These are phyloP conservation scores for Schizophyllum amplum DNA, from an alignment of 1,284 basidiomycete genomes.

Conservation along the genomic window DNA sequence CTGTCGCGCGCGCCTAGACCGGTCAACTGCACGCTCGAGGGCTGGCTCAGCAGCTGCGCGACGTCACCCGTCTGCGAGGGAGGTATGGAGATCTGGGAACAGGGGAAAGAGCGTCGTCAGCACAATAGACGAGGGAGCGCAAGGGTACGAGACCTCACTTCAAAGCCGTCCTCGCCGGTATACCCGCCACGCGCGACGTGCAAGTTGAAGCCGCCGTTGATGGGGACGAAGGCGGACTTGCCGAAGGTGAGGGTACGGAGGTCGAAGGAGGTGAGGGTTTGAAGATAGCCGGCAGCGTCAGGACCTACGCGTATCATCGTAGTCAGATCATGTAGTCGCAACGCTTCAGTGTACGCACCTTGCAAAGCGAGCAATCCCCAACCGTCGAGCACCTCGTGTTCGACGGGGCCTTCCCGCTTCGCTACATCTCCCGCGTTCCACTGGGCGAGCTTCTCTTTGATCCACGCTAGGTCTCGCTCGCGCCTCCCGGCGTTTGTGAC, in stretches of 20 bases:
- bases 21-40: slow-evolving; percentile 70
- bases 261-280: no score
- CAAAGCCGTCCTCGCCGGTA: slow-evolving; percentile 98
- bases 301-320: no score
- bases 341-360: slow-evolving; percentile 60
- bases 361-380: slow-evolving; percentile 92
- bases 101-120: background rate
- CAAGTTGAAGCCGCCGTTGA: slow-evolving; percentile 65
- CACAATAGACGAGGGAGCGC: no score
- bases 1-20: slow-evolving; percentile 94
- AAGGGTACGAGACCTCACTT: slow-evolving; percentile 41
- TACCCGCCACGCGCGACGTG: slow-evolving; percentile 97
- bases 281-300: no score
- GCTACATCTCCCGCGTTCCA: slow-evolving; percentile 63
- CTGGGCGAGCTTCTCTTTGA: slow-evolving; percentile 55
- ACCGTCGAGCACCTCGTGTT: slow-evolving; percentile 75
- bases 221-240: slow-evolving; percentile 65
- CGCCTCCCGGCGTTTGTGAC: slow-evolving; percentile 95
- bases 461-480: slow-evolving; percentile 76
- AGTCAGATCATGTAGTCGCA: slow-evolving; percentile 77
- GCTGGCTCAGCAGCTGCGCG: no score
- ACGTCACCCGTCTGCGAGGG: slow-evolving; percentile 65
- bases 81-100: slow-evolving; percentile 85
- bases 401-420: no score
- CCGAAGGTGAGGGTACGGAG: no score